Evolutionary conservation across 805 yeast species (phyloP), one percentile per base, ranked within the genome.

Genomic region (Starmerella scarabaei): DNA sequence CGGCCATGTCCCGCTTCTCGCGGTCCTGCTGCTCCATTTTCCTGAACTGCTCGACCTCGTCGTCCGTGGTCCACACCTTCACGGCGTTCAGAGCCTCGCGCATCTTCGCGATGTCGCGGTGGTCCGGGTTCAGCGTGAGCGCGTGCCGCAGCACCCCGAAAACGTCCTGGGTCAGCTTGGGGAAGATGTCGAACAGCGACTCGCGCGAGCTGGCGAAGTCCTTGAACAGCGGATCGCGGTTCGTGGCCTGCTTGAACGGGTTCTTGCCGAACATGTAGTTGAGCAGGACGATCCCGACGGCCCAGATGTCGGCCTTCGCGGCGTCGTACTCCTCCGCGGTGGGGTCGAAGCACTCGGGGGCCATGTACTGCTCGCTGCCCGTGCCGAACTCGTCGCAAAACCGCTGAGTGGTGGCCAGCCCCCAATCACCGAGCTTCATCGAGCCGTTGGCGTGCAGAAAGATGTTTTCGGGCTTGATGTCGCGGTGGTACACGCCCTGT

Each of bases 401-500:
- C 30, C 66, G 62, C 9, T 71, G 68, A 35, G 71, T 69, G 43
- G 88, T 72, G 18, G 95, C 85, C 18, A 88, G 66, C 4, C 97
- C 97, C 60, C 91, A 88, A 62, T 88, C 98, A 28, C 93, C 88
- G 45, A 77, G 66, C 47, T 69, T 71, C 41, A 79, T 64, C 39
- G 67, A 57, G 43, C 75, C 83, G 51, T 71, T 66, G 54, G 60
- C 59, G 11, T 73, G 68, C 36, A 85, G 75, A 53, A 91, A 65
- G 41, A 91, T 72, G 63, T 91, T 91, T 59, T 91, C 97, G 5
- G 98, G 98, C 64, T 91, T 91, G 78, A 91, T 71, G 64, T 91
- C 98, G 53, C 98, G 70, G 60, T 86, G 97, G 36, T 86, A 96
- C 62, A 88, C 85, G 64, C 86, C 85, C 60, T 82, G 94, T 41